Evolutionary conservation across 176 grass and related monocot genomes (phyloP), one percentile per base, ranked within the genome.

Genomic region (maize (Zea mays)): DNA sequence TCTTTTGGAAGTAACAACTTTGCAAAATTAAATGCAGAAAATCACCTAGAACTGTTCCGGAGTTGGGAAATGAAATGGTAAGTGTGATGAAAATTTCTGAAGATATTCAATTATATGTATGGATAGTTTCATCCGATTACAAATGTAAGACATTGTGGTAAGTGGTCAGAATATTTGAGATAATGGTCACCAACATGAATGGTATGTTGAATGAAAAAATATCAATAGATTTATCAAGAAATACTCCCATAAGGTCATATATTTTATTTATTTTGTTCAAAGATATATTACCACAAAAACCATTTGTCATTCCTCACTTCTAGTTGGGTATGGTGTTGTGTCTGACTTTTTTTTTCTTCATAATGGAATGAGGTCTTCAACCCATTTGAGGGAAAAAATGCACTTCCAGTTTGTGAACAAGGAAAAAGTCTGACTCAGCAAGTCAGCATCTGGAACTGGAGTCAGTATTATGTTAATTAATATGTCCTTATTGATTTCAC

Each of bases 11-110:
- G 33, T 93, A 70, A 85, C 9, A 6, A 10, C 33, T 70, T 78
- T 77, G 41, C 81, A 71, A 76, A 72, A 70, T 85, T 39, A 75
- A 42, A 55, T 89, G 94, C 89, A 97, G 91, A 86, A 88, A 71
- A 88, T 93, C 86, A 84, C 72, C 72, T 43, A 61, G 74, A 80
- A 90, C 72, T 81, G 57, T 65, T 78, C 57, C 79, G 61, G 73
- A 82, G 50, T 21, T 40, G 41, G 81, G 50, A 40, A 73, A 42
- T 57, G 35, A 85, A 73, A 75, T 41, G 45, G 90, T 97, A 93
- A 51, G 72, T 71, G 20, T 64, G 20, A 71, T 66, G 35, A 63
- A 74, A 55, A 78, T 73, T 65, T 73, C 43, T 67, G 38, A 74
- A 48, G 21, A 40, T 69, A 48, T 19, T 1, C 8, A 78, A 57